A percentile compares a stretch with the other conserved stretches of the same genome.
These are phyloP conservation scores for Tanacetum coccineum DNA, from an alignment of 129 eudicot species.

Conservation along the genomic window DNA sequence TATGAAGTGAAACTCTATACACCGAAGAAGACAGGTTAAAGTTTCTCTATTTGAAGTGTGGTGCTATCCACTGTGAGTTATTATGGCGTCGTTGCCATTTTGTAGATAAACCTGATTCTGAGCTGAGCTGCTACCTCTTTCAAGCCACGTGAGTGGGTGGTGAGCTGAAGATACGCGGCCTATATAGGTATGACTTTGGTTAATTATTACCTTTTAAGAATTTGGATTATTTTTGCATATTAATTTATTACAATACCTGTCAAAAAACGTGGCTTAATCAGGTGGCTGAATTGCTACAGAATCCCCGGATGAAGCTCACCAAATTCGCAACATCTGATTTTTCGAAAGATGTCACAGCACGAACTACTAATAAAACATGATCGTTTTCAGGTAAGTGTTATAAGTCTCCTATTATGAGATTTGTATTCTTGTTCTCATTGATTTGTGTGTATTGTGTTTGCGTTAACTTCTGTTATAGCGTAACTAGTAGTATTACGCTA, in stretches of 20 bases:
- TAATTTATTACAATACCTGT: conserved; percentile 1
- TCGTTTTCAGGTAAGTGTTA: conserved; percentile 19
- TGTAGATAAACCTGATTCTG: conserved; percentile 18
- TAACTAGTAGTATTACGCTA: no score
- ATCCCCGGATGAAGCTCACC: conserved; percentile 19
- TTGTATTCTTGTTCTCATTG: not conserved
- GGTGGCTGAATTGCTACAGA: conserved; percentile 26
- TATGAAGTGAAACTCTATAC: conserved; percentile 14
- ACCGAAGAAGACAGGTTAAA: conserved; percentile 24
- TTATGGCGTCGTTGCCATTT: conserved; percentile 4
- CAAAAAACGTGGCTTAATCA: conserved; percentile 10
- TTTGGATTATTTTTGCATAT: not conserved
- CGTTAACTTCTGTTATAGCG: conserved; percentile 4
- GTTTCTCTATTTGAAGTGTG: conserved; percentile 20
- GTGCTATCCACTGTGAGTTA: conserved; percentile 6
- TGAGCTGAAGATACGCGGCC: conserved; percentile 28
- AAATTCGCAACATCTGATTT: conserved; percentile 17
- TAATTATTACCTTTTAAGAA: not conserved
- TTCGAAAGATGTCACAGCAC: conserved; percentile 15
- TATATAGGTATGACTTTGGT: conserved; percentile 22
- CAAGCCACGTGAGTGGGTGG: conserved; percentile 13
- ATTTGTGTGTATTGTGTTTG: not conserved
- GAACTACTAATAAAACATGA: conserved; percentile 8
- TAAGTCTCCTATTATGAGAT: not conserved
- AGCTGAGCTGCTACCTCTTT: conserved; percentile 27